phyloP scores from a whole-genome alignment of 805 yeast species.

The Wickerhamiella bombiphila region DNA sequence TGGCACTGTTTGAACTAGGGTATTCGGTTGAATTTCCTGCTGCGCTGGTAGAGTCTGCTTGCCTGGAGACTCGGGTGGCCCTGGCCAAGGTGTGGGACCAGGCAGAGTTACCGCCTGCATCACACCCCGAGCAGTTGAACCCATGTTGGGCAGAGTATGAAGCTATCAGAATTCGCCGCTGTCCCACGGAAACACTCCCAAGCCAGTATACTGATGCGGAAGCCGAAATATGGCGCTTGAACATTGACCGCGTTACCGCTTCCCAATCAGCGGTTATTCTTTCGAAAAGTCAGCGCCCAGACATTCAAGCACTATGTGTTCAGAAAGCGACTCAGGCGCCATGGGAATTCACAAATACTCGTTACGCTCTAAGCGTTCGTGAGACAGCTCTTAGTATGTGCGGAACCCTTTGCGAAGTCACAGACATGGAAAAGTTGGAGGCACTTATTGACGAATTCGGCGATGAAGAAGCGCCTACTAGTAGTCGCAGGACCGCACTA shows the following conservation, averaged over 20 bases:
- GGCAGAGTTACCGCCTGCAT: not conserved
- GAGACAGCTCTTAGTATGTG: not conserved
- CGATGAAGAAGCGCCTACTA: conserved; percentile 32
- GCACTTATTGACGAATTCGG: conserved; percentile 20
- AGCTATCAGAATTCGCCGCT: not conserved
- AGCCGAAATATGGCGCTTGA: conserved; percentile 1
- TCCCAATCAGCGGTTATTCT: not conserved
- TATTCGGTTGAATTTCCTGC: not conserved
- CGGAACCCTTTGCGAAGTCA: not conserved
- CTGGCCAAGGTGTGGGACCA: conserved; percentile 1
- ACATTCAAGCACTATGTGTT: not conserved
- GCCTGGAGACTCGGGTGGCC: not conserved
- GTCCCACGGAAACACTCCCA: not conserved
- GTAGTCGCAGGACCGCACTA: conserved; percentile 33
- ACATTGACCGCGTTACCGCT: not conserved
- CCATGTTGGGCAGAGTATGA: conserved; percentile 2
- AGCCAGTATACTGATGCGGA: not conserved
- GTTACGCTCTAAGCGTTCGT: conserved; percentile 1
- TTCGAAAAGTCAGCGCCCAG: not conserved
- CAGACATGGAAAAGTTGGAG: conserved; percentile 19
- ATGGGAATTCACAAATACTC: conserved; percentile 6
- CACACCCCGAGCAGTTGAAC: not conserved
- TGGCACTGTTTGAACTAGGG: conserved; percentile 5
- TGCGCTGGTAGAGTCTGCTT: not conserved
- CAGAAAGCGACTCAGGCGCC: conserved; percentile 5